phyloP scores from a whole-genome alignment of 2,329 filamentous ascomycete species.

The Cytospora schulzeri region DNA sequence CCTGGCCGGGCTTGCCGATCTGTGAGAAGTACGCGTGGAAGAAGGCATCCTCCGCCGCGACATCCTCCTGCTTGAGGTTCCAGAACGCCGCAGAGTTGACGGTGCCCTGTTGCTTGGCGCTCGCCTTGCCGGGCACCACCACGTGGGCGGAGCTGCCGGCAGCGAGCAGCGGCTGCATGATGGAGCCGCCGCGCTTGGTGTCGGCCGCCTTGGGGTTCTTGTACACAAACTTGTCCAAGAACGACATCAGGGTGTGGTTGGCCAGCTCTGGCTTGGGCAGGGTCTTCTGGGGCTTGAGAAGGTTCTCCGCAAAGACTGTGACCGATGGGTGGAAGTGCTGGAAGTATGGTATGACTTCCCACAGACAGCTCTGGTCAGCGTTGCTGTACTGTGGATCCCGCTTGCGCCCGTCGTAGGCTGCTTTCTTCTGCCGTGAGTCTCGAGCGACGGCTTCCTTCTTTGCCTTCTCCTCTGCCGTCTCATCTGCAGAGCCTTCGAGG shows the following conservation, averaged over 20 bases:
- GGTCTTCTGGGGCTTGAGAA: conserved; percentile 70
- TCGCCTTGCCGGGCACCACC: conserved; percentile 56
- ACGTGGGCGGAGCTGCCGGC: conserved; percentile 56
- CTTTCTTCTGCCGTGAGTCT: conserved; percentile 29
- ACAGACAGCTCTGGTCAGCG: conserved; percentile 89
- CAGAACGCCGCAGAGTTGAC: conserved; percentile 91
- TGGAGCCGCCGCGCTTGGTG: conserved; percentile 74
- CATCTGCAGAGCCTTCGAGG: conserved; percentile 64
- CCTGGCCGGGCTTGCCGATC: conserved; percentile 63
- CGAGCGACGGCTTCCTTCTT: neutral
- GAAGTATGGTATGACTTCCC: conserved; percentile 81
- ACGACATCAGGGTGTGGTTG: conserved; percentile 88
- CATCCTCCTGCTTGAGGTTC: conserved; percentile 84
- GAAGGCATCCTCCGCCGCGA: conserved; percentile 91
- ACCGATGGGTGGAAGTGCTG: conserved; percentile 93
- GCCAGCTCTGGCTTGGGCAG: conserved; percentile 88
- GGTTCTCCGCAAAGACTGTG: conserved; percentile 73
- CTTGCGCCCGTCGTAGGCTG: conserved; percentile 81
- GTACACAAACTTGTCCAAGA: conserved; percentile 98
- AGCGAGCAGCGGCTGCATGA: conserved; percentile 86
- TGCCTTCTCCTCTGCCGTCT: conserved; percentile 25
- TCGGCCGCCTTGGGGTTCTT: conserved; percentile 79
- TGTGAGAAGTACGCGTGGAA: conserved; percentile 96
- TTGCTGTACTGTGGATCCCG: conserved; percentile 89
- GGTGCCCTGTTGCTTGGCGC: conserved; percentile 39